phyloP scores from a whole-genome alignment of 768 basidiomycete species.

The Suillus subalutaceus region DNA sequence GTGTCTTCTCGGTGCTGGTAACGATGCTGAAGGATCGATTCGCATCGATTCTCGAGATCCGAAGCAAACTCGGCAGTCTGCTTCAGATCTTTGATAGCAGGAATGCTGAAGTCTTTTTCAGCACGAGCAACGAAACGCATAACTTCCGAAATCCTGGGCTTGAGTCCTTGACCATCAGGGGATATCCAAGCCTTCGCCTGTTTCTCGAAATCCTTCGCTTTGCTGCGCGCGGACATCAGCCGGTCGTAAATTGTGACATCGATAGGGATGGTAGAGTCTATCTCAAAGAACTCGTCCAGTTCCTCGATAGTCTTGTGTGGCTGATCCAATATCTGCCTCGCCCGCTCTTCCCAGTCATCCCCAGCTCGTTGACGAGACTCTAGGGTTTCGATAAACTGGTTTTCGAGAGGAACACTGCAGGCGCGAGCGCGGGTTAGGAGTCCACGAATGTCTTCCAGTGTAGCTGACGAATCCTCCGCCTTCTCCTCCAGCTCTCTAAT shows the following conservation, averaged over 20 bases:
- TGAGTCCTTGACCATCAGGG: constrained; percentile 54
- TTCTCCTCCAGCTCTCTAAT: constrained; percentile 75
- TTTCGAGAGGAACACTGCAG: constrained; percentile 65
- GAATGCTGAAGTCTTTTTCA: constrained; percentile 77
- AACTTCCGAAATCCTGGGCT: constrained; percentile 71
- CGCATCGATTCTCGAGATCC: constrained; percentile 77
- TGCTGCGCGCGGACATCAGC: constrained; percentile 62
- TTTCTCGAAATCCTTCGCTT: constrained; percentile 80
- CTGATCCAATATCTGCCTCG: constrained; percentile 64
- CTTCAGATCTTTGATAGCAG: constrained; percentile 65
- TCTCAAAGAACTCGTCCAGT: constrained; percentile 70
- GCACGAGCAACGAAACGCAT: constrained; percentile 68
- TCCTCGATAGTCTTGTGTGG: constrained; percentile 76
- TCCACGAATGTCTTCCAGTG: constrained; percentile 77
- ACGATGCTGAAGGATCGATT: constrained; percentile 67
- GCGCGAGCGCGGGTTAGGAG: constrained; percentile 70
- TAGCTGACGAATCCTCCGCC: constrained; percentile 64
- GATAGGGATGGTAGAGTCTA: constrained; percentile 69
- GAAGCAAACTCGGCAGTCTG: constrained; percentile 74
- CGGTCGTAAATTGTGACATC: constrained; percentile 67
- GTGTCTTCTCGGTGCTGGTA: constrained; percentile 57
- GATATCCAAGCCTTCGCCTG: constrained; percentile 73
- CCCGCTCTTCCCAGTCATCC: constrained; percentile 75
- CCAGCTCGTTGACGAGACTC: constrained; percentile 69
- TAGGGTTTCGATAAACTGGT: constrained; percentile 66